These are phyloP conservation scores for Hypericum androsaemum DNA, from an alignment of 345 rosid species.

Conservation along the genomic window DNA sequence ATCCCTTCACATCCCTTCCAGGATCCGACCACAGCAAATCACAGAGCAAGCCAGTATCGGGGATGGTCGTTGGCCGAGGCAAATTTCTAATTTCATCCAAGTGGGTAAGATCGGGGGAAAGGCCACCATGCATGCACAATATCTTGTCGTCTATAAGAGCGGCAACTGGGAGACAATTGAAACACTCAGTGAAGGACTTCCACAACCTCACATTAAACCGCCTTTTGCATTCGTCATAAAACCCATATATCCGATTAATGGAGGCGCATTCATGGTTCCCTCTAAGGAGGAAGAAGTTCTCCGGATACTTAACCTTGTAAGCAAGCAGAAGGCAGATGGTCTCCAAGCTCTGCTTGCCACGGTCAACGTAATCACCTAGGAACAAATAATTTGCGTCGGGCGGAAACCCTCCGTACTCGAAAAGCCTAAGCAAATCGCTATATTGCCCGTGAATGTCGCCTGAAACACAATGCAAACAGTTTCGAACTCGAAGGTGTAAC, in stretches of 20 bases:
- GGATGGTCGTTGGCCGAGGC: conserved; percentile 61
- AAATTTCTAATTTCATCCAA: conserved; percentile 73
- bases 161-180: conserved; percentile 87
- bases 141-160: conserved; percentile 87
- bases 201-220: conserved; percentile 89
- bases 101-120: conserved; percentile 71
- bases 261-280: conserved; percentile 97
- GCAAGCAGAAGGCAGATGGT: conserved; percentile 89
- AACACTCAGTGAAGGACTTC: conserved; percentile 84
- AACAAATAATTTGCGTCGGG: conserved; percentile 80
- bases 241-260: conserved; percentile 87
- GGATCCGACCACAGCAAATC: conserved; percentile 99
- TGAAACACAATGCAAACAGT: conserved; percentile 18
- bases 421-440: conserved; percentile 80
- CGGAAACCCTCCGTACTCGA: conserved; percentile 93
- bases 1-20: conserved; percentile 71
- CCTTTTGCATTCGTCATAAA: conserved; percentile 88
- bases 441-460: conserved; percentile 95
- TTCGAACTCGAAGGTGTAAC: too few relatives aligned
- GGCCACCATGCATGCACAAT: conserved; percentile 96
- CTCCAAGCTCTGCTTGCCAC: conserved; percentile 96
- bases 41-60: conserved; percentile 76
- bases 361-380: conserved; percentile 88
- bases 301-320: conserved; percentile 83
- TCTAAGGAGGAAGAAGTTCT: conserved; percentile 79